A percentile compares a stretch with the other conserved stretches of the same genome.
Conservation (phyloP, 1,284 basidiomycete species). For the Leccinum pallidistipes region DNA sequence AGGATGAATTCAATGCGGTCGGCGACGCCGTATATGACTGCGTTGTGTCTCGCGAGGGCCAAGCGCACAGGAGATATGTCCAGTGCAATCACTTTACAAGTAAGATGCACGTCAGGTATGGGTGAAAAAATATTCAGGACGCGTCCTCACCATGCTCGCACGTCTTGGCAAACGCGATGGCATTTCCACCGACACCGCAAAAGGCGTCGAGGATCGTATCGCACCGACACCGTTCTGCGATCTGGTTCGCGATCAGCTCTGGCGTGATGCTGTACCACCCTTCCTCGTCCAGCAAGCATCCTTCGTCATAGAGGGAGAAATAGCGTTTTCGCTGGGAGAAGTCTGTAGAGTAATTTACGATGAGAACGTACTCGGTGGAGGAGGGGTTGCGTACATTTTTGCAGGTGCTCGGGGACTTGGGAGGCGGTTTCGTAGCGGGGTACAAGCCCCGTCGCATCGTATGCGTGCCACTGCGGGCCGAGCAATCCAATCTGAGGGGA, state of each 20-base stretch:
- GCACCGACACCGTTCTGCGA: constrained; percentile 88
- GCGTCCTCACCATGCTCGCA: constrained; percentile 77
- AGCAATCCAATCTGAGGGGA: not conserved
- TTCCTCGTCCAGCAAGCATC: constrained; percentile 80
- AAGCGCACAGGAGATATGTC: constrained; percentile 86
- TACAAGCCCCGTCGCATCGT: constrained; percentile 72
- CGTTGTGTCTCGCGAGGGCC: constrained; percentile 89
- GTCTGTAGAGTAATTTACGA: constrained; percentile 53
- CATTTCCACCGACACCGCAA: constrained; percentile 97
- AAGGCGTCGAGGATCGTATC: constrained; percentile 90
- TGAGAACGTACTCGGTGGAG: not conserved
- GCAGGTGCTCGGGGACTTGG: constrained; percentile 73
- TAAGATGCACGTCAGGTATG: constrained; percentile 2
- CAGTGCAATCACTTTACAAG: constrained; percentile 78
- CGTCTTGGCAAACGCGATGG: constrained; percentile 95
- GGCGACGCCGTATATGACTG: constrained; percentile 88
- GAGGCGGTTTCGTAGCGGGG: constrained; percentile 61
- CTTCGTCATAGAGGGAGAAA: constrained; percentile 79
- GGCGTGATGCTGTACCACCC: constrained; percentile 99
- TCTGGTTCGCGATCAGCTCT: constrained; percentile 87
- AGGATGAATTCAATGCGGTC: constrained; percentile 93
- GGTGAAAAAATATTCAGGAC: not conserved
- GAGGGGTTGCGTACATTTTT: constrained; percentile 68
- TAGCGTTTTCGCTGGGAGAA: constrained; percentile 81
- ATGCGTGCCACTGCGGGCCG: constrained; percentile 21